Base-by-base conservation (phyloP, 1,284 basidiomycete genomes). In the Irpex rosettiformis region DNA sequence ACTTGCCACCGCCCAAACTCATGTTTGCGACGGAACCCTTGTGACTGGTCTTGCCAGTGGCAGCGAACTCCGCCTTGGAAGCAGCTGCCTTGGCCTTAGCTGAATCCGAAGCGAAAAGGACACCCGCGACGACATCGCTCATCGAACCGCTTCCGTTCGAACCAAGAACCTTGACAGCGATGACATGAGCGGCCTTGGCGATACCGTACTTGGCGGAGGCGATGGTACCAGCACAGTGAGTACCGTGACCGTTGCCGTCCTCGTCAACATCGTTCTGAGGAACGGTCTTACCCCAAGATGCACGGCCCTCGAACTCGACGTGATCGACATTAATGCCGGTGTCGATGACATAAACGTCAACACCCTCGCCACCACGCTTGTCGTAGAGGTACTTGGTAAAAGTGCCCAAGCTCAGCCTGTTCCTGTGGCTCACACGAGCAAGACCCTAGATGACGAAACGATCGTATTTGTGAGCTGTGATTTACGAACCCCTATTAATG, bases 11-110 rank as follows among this genome's bases (percentile, higher is more conserved):
- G 64, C 96, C 96, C 57, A 99, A 88, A 71, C 89, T 93, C 96
- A 99, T 98, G 83, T 96, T 98, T 62, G 93, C 94, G 65, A 98
- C 96, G 42, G 95, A 96, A 40, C 96, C 96, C 80, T 95, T 96
- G 68, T 75, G 72, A 52, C 64, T 66, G 16, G 73, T 72, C 70
- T 69, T 72, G 58, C 74, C 74, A 1, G 81, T 83, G 55, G 72
- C 77, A 58, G 77, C 81, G 66, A 85, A 72, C 73, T 94, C 88
- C 13, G 81, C 80, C 21, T 77, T 78, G 45, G 91, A 87, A 22
- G 80, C 80, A 29, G 72, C 73, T 2, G 82, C 82, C 70, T 85
- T 88, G 10, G 63, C 59, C 54, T 75, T 72, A 27, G 95, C 92
- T 24, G 82, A 70, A 49, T 80, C 74, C 21, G 89, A 85, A 59